Base-by-base conservation (phyloP, 148 eudicot genomes). In the Silene latifolia region DNA sequence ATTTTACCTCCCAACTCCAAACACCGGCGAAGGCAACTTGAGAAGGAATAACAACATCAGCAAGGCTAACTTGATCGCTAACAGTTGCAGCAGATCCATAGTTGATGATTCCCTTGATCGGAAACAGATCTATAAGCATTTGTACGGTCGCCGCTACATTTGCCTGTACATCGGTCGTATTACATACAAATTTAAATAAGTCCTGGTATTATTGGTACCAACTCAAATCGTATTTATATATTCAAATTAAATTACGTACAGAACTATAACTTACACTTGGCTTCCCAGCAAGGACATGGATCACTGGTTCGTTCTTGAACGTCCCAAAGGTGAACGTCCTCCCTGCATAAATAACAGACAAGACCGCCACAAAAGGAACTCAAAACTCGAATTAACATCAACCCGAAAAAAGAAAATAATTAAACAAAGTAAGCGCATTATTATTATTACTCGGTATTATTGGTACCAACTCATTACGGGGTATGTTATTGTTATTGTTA, bases 1-100 rank as follows among this genome's bases (percentile, higher is more conserved):
- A 0, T 12, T 8, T 3, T 61, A 78, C 81, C 81, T 67, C 32
- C 77, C 81, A 73, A 10, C 10, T 68, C 81, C 81, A 79, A 21
- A 61, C 66, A 60, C 63, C 54, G n/a, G 73, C 73, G 77, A 57
- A 79, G 24, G 73, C 68, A n/a, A 73, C 73, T 65, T 66, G 59
- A 19, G 72, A 12, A 24, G 72, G 81, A 71, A 79, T 71, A 21
- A 73, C 62, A 67, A 79, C 81, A 73, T 79, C 53, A 46, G 76
- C n/a, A 14, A 78, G 25, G 39, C 35, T n/a, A 0, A 79, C 65
- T 39, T 27, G 44, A 20, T 79, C 63, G 46, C 73, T 73, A 9
- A 73, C 53, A 18, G 73, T 73, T 4, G 23, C 81, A 7, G 77
- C 67, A 24, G 59, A 4, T 44, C 81, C 81, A n/a, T n/a, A 73